Evolutionary conservation across 2,329 filamentous ascomycete species (phyloP).

Genomic region (Fusarium hainanense): DNA sequence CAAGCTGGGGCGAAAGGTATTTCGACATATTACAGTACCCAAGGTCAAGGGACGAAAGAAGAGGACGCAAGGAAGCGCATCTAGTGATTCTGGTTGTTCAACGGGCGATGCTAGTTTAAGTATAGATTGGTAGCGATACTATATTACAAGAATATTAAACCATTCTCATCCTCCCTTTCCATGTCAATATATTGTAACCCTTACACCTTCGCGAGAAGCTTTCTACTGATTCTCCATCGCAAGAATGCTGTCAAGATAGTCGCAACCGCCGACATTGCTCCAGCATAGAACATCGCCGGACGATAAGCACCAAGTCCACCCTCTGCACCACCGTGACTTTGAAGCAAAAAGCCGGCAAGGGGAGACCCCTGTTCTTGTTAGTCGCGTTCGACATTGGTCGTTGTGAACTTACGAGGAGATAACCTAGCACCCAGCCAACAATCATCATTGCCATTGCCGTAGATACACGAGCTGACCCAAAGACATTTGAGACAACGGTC

Average conservation of each 20-base stretch:
- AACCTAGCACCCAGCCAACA: conserved; percentile 70
- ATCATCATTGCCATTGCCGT: conserved; percentile 72
- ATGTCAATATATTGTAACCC: fast-evolving
- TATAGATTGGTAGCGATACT: background rate
- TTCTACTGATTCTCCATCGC: conserved; percentile 25
- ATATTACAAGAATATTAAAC: background rate
- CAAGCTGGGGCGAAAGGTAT: background rate
- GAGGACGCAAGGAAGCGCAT: background rate
- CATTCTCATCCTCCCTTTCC: background rate
- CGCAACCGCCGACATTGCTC: conserved; percentile 40
- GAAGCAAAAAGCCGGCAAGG: conserved; percentile 69
- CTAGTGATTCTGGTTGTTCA: background rate
- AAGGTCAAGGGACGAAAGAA: background rate
- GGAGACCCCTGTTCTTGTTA: conserved; percentile 60
- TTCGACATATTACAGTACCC: conserved; percentile 10
- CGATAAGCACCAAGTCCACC: conserved; percentile 64
- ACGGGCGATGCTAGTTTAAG: background rate
- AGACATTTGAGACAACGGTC: conserved; percentile 69
- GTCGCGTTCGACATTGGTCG: fast-evolving
- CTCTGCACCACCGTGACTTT: conserved; percentile 63
- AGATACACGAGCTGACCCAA: conserved; percentile 64
- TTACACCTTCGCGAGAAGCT: conserved; percentile 6
- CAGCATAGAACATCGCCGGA: conserved; percentile 72
- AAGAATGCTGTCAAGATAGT: conserved; percentile 16
- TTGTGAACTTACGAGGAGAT: conserved; percentile 62